These are phyloP conservation scores for Petunia hybrid DNA, from an alignment of 305 asterid genomes.

Conservation along the genomic window DNA sequence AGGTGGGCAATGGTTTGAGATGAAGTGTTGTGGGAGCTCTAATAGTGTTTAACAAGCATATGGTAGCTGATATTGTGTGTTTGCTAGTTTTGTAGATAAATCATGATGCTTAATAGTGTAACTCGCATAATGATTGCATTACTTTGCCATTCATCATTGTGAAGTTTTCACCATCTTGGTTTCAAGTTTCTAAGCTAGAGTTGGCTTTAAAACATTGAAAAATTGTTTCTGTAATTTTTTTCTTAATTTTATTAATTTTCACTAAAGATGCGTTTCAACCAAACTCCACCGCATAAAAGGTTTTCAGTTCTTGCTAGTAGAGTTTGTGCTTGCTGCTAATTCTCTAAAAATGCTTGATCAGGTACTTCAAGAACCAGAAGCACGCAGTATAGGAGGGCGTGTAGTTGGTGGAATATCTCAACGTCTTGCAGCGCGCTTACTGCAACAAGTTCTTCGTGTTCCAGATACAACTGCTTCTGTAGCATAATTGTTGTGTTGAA, in stretches of 20 bases:
- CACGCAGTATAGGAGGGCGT: conserved; percentile 85
- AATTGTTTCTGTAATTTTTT: neutral
- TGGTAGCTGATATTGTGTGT: neutral
- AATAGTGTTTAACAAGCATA: neutral
- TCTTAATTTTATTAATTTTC: neutral
- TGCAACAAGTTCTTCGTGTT: conserved; percentile 92
- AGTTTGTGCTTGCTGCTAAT: conserved; percentile 40
- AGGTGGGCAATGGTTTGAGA: neutral
- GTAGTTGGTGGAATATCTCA: conserved; percentile 94
- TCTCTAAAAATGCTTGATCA: conserved; percentile 43
- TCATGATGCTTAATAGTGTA: conserved; percentile 15
- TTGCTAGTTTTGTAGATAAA: conserved; percentile 1
- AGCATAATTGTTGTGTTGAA: neutral
- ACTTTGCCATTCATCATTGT: conserved; percentile 14
- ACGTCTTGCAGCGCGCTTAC: conserved; percentile 95
- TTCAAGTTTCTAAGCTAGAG: neutral
- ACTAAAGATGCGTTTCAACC: conserved; percentile 22
- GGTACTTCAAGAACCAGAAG: conserved; percentile 98
- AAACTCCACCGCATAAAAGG: neutral
- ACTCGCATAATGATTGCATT: conserved; percentile 15
- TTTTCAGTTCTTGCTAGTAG: conserved; percentile 20
- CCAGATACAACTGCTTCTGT: conserved; percentile 49
- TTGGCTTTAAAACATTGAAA: neutral
- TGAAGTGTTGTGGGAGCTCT: neutral
- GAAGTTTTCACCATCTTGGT: conserved; percentile 3